Conservation (phyloP, 2,329 filamentous ascomycete genomes). For the Clarireedia monteithiana region DNA sequence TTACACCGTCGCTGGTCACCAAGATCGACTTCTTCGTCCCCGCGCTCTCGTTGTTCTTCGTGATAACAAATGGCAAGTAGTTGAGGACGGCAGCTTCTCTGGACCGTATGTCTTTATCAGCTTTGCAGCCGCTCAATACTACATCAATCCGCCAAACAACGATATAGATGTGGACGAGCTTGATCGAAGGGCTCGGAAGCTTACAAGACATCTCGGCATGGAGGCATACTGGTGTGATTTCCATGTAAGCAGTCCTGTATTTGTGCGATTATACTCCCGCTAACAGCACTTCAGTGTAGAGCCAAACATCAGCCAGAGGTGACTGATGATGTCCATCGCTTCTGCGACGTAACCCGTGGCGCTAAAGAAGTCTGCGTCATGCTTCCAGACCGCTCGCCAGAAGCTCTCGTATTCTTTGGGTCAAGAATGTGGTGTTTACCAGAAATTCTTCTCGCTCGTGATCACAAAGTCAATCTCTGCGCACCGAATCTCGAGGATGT, state of each 20-base stretch:
- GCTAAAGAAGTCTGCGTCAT: slow-evolving; percentile 8
- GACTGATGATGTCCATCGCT: slow-evolving; percentile 11
- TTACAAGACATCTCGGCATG: slow-evolving; percentile 2
- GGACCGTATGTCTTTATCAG: slow-evolving; percentile 8
- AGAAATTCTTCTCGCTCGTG: slow-evolving; percentile 8
- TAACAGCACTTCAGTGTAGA: not conserved
- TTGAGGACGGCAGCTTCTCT: slow-evolving; percentile 9
- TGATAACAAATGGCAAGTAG: not conserved
- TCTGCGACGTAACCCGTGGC: slow-evolving; percentile 9
- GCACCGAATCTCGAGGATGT: not conserved
- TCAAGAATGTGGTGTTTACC: slow-evolving; percentile 9
- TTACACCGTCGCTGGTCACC: slow-evolving; percentile 2
- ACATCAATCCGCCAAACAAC: not conserved
- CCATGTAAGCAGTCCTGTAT: not conserved
- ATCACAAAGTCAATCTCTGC: slow-evolving; percentile 7
- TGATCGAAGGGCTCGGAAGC: slow-evolving; percentile 3
- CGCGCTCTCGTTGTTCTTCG: slow-evolving; percentile 6
- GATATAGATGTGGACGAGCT: not conserved
- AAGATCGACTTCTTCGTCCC: slow-evolving; percentile 7
- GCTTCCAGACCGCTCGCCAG: not conserved
- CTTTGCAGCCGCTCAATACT: slow-evolving; percentile 10
- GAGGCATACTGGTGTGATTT: slow-evolving; percentile 10
- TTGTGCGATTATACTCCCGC: not conserved
- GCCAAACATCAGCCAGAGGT: slow-evolving; percentile 6
- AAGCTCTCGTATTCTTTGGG: slow-evolving; percentile 8